These are phyloP conservation scores for Pichia sp. DNA, from an alignment of 1,139 yeast species.

Conservation along the genomic window DNA sequence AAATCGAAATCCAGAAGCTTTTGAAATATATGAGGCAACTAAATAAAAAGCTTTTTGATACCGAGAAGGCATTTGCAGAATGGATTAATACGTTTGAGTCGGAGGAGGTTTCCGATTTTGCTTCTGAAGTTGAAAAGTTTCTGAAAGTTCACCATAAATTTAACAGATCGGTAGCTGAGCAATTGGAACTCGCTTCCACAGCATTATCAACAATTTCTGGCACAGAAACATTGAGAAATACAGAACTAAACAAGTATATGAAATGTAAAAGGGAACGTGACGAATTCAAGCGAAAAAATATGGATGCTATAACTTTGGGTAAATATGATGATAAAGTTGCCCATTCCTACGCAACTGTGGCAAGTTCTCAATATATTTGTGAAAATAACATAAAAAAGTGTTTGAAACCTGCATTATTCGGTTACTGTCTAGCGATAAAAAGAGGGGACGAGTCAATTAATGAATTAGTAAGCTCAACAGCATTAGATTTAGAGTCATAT, in stretches of 20 bases:
- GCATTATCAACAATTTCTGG: not conserved
- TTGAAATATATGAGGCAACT: constrained; percentile 1
- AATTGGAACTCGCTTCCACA: constrained; percentile 6
- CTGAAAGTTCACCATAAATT: constrained; percentile 5
- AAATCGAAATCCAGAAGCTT: constrained; percentile 2
- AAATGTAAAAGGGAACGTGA: constrained; percentile 9
- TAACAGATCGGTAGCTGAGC: constrained; percentile 7
- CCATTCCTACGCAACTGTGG: constrained; percentile 2
- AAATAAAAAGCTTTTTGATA: not conserved
- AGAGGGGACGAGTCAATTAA: not conserved
- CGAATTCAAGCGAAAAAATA: constrained; percentile 10
- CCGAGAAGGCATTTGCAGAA: constrained; percentile 1
- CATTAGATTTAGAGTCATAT: constrained; percentile 8
- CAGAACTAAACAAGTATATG: not conserved
- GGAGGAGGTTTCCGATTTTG: constrained; percentile 6
- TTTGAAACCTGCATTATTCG: constrained; percentile 12
- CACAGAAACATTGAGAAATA: constrained; percentile 9
- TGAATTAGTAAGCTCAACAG: not conserved
- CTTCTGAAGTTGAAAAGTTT: constrained; percentile 11
- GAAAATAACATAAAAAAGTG: constrained; percentile 10
- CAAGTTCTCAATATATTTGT: constrained; percentile 5
- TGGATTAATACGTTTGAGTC: constrained; percentile 14
- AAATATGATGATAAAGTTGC: constrained; percentile 9
- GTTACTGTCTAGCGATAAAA: not conserved
- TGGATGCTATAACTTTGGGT: constrained; percentile 5